A percentile compares a stretch with the other conserved stretches of the same genome.
phyloP scores from a whole-genome alignment of 305 asterid genomes.

The Fraxinus floribunda region DNA sequence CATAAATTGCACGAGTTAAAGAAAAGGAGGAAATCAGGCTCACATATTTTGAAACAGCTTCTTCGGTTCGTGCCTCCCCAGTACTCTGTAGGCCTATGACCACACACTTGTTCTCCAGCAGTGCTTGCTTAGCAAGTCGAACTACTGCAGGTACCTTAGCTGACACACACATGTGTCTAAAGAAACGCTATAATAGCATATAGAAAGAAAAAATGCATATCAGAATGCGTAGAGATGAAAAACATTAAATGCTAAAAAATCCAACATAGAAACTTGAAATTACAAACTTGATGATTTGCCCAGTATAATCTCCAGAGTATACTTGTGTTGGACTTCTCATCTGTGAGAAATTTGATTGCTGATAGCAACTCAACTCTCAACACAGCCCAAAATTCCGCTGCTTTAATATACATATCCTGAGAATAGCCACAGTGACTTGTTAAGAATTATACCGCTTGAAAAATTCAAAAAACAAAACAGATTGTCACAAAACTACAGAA shows the following conservation, averaged over 20 bases:
- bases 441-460: slow-evolving; percentile 13
- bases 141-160: slow-evolving; percentile 97
- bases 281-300: slow-evolving; percentile 90
- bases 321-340: slow-evolving; percentile 65
- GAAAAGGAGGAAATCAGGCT: slow-evolving; percentile 29
- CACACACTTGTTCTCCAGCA: slow-evolving; percentile 74
- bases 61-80: slow-evolving; percentile 98
- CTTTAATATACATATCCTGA: slow-evolving; percentile 83
- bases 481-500: slow-evolving; percentile 4
- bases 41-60: slow-evolving; percentile 94
- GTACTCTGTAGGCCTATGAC: slow-evolving; percentile 97
- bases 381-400: slow-evolving; percentile 92
- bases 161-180: slow-evolving; percentile 94
- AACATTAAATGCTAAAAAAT: slow-evolving; percentile 13
- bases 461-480: slow-evolving; percentile 19
- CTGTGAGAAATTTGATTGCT: slow-evolving; percentile 57
- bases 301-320: slow-evolving; percentile 95
- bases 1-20: slow-evolving; percentile 12
- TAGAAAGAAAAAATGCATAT: slow-evolving; percentile 27
- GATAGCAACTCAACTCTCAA: slow-evolving; percentile 80
- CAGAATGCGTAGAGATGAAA: slow-evolving; percentile 15
- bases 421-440: slow-evolving; percentile 23
- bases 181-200: slow-evolving; percentile 75
- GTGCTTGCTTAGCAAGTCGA: slow-evolving; percentile 75
- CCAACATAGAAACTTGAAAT: slow-evolving; percentile 24